Evolutionary conservation across 148 eudicot species (phyloP).

Genomic region (Dianthus caryophyllus): DNA sequence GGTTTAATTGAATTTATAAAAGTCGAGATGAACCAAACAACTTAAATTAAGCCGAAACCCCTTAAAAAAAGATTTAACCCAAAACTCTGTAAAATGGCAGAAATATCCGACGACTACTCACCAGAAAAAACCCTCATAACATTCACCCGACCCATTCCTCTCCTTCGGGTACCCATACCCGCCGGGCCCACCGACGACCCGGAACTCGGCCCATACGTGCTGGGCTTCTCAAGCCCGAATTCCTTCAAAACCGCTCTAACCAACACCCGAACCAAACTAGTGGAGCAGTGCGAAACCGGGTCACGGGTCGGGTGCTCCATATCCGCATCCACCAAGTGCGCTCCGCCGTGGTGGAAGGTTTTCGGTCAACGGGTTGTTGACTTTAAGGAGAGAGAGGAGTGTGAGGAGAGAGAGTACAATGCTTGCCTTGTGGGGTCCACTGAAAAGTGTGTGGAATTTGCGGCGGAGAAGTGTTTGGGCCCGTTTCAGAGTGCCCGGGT

Average conservation of each 20-base stretch:
- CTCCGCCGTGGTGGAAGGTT: constrained; percentile 62
- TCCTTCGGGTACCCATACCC: constrained; percentile 51
- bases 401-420: constrained; percentile 65
- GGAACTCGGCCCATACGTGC: constrained; percentile 36
- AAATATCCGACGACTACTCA: constrained; percentile 39
- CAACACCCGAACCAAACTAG: constrained; percentile 38
- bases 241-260: constrained; percentile 44
- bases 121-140: constrained; percentile 42
- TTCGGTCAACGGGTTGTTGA: constrained; percentile 26
- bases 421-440: constrained; percentile 40
- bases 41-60: too few relatives aligned
- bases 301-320: constrained; percentile 68
- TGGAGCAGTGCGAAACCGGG: constrained; percentile 52
- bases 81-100: too few relatives aligned
- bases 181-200: constrained; percentile 43
- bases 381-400: constrained; percentile 41
- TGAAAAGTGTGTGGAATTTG: constrained; percentile 40
- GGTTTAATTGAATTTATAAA: too few relatives aligned
- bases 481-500: constrained; percentile 52
- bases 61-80: too few relatives aligned
- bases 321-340: constrained; percentile 54
- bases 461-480: constrained; percentile 42
- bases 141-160: constrained; percentile 53
- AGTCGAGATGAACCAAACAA: too few relatives aligned
- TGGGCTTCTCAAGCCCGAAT: constrained; percentile 45